These are phyloP conservation scores for Periglandula ipomoeae DNA, from an alignment of 2,329 filamentous ascomycete genomes.

Conservation along the genomic window DNA sequence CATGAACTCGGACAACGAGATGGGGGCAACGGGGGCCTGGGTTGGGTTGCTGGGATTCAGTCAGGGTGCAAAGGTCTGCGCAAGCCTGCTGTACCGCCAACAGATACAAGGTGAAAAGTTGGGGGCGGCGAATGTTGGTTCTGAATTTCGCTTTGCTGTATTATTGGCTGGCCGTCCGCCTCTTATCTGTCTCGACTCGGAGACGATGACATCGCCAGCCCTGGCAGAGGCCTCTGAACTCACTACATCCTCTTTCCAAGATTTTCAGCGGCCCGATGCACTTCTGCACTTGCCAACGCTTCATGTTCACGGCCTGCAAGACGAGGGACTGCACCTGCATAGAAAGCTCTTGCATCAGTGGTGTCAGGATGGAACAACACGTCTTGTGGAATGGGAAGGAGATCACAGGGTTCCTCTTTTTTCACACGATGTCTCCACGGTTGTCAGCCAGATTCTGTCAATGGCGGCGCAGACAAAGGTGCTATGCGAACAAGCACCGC, in stretches of 20 bases:
- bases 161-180: conserved; percentile 10
- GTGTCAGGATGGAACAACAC: not conserved
- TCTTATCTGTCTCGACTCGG: conserved; percentile 7
- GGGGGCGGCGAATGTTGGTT: not conserved
- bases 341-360: conserved; percentile 23
- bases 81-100: conserved; percentile 46
- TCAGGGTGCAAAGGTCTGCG: conserved; percentile 49
- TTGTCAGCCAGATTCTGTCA: not conserved
- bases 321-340: conserved; percentile 45
- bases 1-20: conserved; percentile 37
- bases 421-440: not conserved
- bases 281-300: conserved; percentile 9
- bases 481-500: no score
- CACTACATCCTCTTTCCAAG: not conserved
- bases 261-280: not conserved
- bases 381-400: conserved; percentile 1
- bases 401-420: not conserved
- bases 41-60: conserved; percentile 52
- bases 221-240: not conserved
- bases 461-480: no score
- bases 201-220: conserved; percentile 5
- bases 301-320: conserved; percentile 32
- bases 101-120: conserved; percentile 33
- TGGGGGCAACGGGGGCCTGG: conserved; percentile 37
- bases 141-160: conserved; percentile 11